Evolutionary conservation across 805 yeast genomes (phyloP).

Genomic region (Sugiyamaella valdiviana): DNA sequence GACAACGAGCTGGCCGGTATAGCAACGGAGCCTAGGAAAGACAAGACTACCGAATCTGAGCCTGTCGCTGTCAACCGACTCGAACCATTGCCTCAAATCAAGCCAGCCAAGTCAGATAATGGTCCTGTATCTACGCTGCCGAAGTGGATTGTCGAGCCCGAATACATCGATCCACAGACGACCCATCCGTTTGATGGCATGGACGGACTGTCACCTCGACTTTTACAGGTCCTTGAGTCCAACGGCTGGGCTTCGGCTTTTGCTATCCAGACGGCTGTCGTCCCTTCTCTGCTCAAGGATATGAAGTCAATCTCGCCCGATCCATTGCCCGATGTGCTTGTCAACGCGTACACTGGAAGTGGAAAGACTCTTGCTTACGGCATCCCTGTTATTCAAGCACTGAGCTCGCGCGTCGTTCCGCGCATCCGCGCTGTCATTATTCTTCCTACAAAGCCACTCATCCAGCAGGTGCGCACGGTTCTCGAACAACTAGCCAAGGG

Average conservation of each 20-base stretch:
- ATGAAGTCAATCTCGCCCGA: constrained; percentile 30
- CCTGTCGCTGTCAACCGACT: constrained; percentile 31
- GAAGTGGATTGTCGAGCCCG: constrained; percentile 64
- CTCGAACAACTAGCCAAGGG: constrained; percentile 57
- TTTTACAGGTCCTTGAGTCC: constrained; percentile 43
- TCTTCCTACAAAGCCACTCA: constrained; percentile 86
- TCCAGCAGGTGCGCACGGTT: constrained; percentile 71
- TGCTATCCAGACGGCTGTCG: constrained; percentile 67
- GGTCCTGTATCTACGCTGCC: constrained; percentile 30
- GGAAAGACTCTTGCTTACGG: constrained; percentile 91
- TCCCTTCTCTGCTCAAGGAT: constrained; percentile 48
- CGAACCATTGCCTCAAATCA: constrained; percentile 66
- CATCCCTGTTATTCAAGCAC: constrained; percentile 71
- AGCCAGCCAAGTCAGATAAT: constrained; percentile 36
- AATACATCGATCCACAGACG: constrained; percentile 44
- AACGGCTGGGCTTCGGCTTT: constrained; percentile 54
- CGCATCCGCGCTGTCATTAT: constrained; percentile 67
- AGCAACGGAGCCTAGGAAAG: background rate
- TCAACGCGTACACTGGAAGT: constrained; percentile 92
- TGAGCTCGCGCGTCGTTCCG: constrained; percentile 61
- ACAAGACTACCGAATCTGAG: constrained; percentile 12
- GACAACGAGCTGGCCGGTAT: background rate
- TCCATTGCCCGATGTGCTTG: constrained; percentile 54
- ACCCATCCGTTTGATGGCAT: constrained; percentile 47
- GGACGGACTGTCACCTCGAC: constrained; percentile 24